A percentile compares a stretch with the other conserved stretches of the same genome.
Evolutionary conservation across 371 early-diverging fungal genomes (phyloP).

Genomic region (Syncephalis fuscata): DNA sequence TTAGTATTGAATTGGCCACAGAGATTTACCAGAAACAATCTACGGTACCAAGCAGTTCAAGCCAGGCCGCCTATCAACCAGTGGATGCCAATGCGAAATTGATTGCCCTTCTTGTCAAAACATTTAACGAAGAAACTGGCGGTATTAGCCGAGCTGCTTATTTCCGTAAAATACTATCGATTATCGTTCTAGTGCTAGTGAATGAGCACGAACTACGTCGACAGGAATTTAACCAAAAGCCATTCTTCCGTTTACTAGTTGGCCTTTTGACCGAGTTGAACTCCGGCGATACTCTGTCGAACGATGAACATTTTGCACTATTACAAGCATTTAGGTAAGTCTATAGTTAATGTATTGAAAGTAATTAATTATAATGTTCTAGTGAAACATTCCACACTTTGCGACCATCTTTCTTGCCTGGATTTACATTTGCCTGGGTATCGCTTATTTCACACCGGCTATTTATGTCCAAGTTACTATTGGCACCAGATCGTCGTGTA

Average conservation of each 20-base stretch:
- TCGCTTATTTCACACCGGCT: constrained; percentile 80
- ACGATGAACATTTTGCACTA: no score
- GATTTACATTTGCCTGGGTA: constrained; percentile 95
- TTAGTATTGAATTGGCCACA: constrained; percentile 67
- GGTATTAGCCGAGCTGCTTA: constrained; percentile 31
- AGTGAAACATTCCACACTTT: constrained; percentile 71
- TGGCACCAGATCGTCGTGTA: constrained; percentile 34
- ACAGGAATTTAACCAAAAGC: constrained; percentile 75
- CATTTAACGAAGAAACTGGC: constrained; percentile 23
- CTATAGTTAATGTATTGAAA: constrained; percentile 44
- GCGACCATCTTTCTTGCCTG: constrained; percentile 79
- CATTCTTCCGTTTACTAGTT: constrained; percentile 80
- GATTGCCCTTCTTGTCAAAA: constrained; percentile 48
- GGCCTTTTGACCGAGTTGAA: constrained; percentile 70
- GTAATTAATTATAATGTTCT: constrained; percentile 50
- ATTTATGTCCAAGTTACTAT: constrained; percentile 77
- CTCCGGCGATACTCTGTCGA: neutral
- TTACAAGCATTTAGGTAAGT: no score
- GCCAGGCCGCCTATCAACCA: constrained; percentile 43
- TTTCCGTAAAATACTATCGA: constrained; percentile 62
- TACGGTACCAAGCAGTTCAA: constrained; percentile 19
- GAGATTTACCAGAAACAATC: constrained; percentile 7
- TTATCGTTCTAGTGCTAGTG: constrained; percentile 64
- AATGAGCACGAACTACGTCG: constrained; percentile 69
- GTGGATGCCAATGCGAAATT: constrained; percentile 74